phyloP scores from a whole-genome alignment of 306 rosid genomes.

The Alnus rubra region DNA sequence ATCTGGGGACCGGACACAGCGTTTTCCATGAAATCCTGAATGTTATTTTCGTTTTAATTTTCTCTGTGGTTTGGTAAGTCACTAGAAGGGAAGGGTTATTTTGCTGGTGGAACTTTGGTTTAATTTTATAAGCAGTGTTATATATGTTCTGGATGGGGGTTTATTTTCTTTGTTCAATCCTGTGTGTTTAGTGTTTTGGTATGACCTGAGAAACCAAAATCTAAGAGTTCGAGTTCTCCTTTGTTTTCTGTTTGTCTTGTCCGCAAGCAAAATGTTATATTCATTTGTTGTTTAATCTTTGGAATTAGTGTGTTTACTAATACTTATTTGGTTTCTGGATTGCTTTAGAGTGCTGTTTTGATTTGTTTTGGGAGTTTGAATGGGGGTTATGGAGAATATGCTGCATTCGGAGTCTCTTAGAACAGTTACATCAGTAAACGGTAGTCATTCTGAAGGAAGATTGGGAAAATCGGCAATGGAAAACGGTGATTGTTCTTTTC shows the following conservation, averaged over 20 bases:
- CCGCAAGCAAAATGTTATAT: background rate
- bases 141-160: background rate
- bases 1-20: background rate
- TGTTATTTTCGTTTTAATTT: background rate
- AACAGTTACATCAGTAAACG: constrained; percentile 35
- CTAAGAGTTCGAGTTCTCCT: background rate
- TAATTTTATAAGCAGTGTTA: background rate
- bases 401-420: constrained; percentile 29
- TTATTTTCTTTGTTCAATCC: background rate
- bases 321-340: background rate
- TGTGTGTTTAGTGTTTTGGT: background rate
- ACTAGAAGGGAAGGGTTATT: background rate
- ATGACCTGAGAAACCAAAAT: background rate
- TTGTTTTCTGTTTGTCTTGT: background rate
- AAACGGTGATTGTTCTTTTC: constrained; percentile 39
- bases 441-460: constrained; percentile 41
- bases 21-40: background rate
- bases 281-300: background rate
- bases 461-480: constrained; percentile 37
- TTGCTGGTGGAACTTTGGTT: background rate
- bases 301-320: background rate
- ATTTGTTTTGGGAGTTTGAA: constrained; percentile 25
- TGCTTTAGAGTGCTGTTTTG: background rate
- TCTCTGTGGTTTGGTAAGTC: background rate
- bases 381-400: constrained; percentile 40